phyloP scores from a whole-genome alignment of 257 asterid species.

The Echium plantagineum region DNA sequence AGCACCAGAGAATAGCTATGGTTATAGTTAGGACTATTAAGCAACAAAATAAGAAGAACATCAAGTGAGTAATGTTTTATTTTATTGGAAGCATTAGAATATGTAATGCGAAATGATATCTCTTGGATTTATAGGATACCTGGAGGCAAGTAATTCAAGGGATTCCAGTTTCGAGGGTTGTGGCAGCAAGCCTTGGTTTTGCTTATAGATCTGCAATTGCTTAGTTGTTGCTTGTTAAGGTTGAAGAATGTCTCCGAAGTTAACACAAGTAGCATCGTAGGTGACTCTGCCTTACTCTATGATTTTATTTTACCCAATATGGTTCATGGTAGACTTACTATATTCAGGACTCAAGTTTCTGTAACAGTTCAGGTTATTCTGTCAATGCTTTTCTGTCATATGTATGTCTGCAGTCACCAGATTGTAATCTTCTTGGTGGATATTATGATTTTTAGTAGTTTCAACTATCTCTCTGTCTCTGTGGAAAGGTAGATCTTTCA shows the following conservation, averaged over 20 bases:
- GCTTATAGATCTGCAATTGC: slow-evolving; percentile 14
- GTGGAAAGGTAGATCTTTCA: no score
- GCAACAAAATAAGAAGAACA: slow-evolving; percentile 51
- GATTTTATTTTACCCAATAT: slow-evolving; percentile 17
- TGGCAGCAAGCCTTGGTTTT: slow-evolving; percentile 43
- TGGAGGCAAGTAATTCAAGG: slow-evolving; percentile 49
- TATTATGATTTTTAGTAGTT: no score
- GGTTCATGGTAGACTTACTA: slow-evolving; percentile 27
- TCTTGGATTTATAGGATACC: slow-evolving; percentile 37
- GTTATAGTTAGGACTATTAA: slow-evolving; percentile 66
- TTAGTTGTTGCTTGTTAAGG: slow-evolving; percentile 24
- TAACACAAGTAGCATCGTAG: slow-evolving; percentile 18
- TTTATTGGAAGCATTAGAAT: slow-evolving; percentile 4
- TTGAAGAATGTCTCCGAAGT: slow-evolving; percentile 14
- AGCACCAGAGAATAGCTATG: slow-evolving; percentile 84
- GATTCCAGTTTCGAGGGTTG: slow-evolving; percentile 39
- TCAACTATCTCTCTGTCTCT: no score
- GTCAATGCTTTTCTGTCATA: slow-evolving; percentile 17
- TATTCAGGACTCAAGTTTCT: slow-evolving; percentile 24
- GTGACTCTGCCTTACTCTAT: slow-evolving; percentile 26
- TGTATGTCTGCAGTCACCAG: no score
- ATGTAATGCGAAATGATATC: slow-evolving; percentile 12
- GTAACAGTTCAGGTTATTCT: slow-evolving; percentile 40
- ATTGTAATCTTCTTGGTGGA: no score
- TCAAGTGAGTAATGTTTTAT: slow-evolving; percentile 21